Conservation (phyloP, 2,329 filamentous ascomycete species). For the Penicillium olsonii region DNA sequence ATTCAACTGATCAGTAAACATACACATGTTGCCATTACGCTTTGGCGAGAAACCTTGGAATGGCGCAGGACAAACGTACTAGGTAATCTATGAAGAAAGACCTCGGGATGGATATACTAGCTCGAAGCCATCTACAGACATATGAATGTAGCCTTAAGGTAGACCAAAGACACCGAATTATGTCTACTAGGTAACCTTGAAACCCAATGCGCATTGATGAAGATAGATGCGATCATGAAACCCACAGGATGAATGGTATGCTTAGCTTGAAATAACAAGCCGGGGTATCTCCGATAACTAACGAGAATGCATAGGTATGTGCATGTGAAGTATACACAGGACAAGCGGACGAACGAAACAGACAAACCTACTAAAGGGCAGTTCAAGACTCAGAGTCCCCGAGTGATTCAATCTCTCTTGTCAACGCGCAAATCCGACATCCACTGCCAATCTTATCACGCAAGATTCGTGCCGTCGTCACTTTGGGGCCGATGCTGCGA, state of each 20-base stretch:
- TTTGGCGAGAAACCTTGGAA: too few relatives aligned
- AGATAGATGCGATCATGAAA: neutral
- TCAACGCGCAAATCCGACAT: constrained; percentile 42
- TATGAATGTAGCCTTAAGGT: too few relatives aligned
- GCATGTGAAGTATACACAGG: constrained; percentile 8
- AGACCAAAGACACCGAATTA: too few relatives aligned
- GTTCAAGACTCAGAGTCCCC: constrained; percentile 23
- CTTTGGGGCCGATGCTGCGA: constrained; percentile 76
- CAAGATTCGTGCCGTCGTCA: constrained; percentile 79
- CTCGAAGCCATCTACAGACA: too few relatives aligned
- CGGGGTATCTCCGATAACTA: constrained; percentile 14
- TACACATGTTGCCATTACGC: too few relatives aligned
- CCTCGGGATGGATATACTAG: too few relatives aligned
- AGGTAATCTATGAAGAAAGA: too few relatives aligned
- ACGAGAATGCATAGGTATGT: constrained; percentile 10
- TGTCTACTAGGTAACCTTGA: neutral
- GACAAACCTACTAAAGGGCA: neutral
- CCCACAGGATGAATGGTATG: constrained; percentile 1
- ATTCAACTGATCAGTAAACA: too few relatives aligned
- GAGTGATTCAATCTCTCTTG: constrained; percentile 37
- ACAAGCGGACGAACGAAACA: neutral
- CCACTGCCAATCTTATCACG: constrained; percentile 64
- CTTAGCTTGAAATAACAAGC: constrained; percentile 5
- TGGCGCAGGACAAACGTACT: too few relatives aligned
- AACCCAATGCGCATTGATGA: neutral